A percentile compares a stretch with the other conserved stretches of the same genome.
Conservation (phyloP, 2,329 filamentous ascomycete species). For the Claviceps maximensis region DNA sequence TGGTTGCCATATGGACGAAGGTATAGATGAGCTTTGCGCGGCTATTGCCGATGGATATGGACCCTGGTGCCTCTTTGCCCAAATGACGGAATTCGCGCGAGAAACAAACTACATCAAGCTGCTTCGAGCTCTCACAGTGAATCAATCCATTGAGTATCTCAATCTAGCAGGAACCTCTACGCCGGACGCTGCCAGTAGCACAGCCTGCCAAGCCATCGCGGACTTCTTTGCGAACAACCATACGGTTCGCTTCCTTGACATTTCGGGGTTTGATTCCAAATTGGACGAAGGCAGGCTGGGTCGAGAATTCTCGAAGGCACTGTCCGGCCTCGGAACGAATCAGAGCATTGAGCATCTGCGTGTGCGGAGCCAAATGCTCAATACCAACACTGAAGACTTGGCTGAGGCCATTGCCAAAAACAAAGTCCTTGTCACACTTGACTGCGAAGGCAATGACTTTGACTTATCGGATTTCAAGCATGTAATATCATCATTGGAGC, state of each 20-base stretch:
- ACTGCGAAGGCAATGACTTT: conserved; percentile 42
- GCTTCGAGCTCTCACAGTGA: conserved; percentile 35
- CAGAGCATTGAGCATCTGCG: conserved; percentile 35
- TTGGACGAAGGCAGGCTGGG: conserved; percentile 44
- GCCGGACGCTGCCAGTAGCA: conserved; percentile 29
- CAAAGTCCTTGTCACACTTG: conserved; percentile 35
- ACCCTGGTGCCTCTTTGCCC: conserved; percentile 36
- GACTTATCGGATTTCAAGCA: conserved; percentile 37
- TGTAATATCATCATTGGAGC: conserved; percentile 29
- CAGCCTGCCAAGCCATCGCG: conserved; percentile 34
- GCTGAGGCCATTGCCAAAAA: conserved; percentile 37
- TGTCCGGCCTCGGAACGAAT: conserved; percentile 34
- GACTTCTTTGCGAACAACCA: conserved; percentile 38
- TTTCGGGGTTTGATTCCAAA: conserved; percentile 44
- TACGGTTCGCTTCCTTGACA: conserved; percentile 38
- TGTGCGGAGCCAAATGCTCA: conserved; percentile 42
- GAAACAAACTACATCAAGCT: conserved; percentile 39
- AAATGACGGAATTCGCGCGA: conserved; percentile 43
- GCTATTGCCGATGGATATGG: conserved; percentile 34
- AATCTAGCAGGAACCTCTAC: conserved; percentile 42
- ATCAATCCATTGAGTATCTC: conserved; percentile 36
- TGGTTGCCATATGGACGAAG: conserved; percentile 39
- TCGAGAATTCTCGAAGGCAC: conserved; percentile 35
- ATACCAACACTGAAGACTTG: conserved; percentile 39
- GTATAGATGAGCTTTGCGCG: conserved; percentile 35